Conservation (phyloP, 176 grass and related monocot species). For the Oryza glumipatula region DNA sequence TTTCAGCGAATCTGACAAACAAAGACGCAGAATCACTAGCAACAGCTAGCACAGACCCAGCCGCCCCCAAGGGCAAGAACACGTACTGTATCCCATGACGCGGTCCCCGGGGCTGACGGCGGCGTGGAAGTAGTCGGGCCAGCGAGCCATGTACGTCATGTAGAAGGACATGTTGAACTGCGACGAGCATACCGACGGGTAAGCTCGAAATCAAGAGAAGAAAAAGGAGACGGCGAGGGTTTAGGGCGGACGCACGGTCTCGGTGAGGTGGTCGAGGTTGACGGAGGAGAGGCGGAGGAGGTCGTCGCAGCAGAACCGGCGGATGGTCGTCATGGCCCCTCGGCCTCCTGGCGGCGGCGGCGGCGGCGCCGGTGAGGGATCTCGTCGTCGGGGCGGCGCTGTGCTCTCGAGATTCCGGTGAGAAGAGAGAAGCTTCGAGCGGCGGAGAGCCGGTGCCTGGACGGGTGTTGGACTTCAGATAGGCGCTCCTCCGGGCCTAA, state of each 20-base stretch:
- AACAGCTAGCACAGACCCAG: background rate
- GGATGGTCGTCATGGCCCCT: slow-evolving; percentile 83
- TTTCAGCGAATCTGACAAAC: slow-evolving; percentile 3
- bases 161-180: slow-evolving; percentile 99
- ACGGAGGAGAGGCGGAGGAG: slow-evolving; percentile 85
- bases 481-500: no score
- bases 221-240: no score
- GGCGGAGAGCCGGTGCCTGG: background rate
- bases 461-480: background rate
- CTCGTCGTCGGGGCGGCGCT: background rate
- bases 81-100: slow-evolving; percentile 97
- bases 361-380: slow-evolving; percentile 10
- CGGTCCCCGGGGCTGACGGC: slow-evolving; percentile 67
- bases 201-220: no score
- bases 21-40: slow-evolving; percentile 17
- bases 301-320: slow-evolving; percentile 94
- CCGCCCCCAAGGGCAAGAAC: background rate
- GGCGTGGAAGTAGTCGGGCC: slow-evolving; percentile 97
- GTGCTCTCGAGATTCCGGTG: slow-evolving; percentile 28
- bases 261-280: slow-evolving; percentile 98
- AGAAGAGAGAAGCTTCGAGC: slow-evolving; percentile 7
- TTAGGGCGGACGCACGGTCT: slow-evolving; percentile 40
- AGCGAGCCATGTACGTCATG: slow-evolving; percentile 98
- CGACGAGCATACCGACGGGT: background rate
- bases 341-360: background rate